Percentiles rank a stretch among this genome's conserved stretches.
Conservation (phyloP, 225 moss, liverwort and hornwort genomes). For the Bryum argenteum region DNA sequence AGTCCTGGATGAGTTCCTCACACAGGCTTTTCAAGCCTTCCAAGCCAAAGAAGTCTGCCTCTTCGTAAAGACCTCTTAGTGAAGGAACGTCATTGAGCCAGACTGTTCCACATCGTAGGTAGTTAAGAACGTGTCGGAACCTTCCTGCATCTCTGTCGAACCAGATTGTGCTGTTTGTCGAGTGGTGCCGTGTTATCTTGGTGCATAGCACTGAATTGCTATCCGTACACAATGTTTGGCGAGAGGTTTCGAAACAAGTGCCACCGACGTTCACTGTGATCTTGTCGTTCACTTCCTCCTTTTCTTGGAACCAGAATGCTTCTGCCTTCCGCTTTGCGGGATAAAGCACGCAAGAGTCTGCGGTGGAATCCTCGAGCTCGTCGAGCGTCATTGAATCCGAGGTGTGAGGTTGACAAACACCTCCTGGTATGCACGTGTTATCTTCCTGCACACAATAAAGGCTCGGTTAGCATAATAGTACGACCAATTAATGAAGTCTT, state of each 20-base stretch:
- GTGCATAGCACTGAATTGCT: slow-evolving; percentile 54
- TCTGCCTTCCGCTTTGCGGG: slow-evolving; percentile 42
- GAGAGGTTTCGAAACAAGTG: slow-evolving; percentile 48
- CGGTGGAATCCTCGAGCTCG: slow-evolving; percentile 20
- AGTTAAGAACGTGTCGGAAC: slow-evolving; percentile 61
- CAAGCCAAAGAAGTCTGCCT: slow-evolving; percentile 59
- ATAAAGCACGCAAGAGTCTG: slow-evolving; percentile 31
- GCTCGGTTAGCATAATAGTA: slow-evolving; percentile 8
- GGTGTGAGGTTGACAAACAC: neutral
- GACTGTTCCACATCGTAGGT: slow-evolving; percentile 54
- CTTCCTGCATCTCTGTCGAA: slow-evolving; percentile 62
- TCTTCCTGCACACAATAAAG: slow-evolving; percentile 6
- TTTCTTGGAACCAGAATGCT: slow-evolving; percentile 32
- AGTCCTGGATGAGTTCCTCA: slow-evolving; percentile 49
- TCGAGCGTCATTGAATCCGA: slow-evolving; percentile 35
- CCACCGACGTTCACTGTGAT: slow-evolving; percentile 61
- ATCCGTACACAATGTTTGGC: slow-evolving; percentile 49
- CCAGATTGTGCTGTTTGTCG: slow-evolving; percentile 39
- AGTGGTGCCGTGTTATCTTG: slow-evolving; percentile 44
- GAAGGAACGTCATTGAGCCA: slow-evolving; percentile 45
- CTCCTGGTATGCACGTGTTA: neutral
- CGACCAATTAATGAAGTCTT: neutral
- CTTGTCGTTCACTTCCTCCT: slow-evolving; percentile 32
- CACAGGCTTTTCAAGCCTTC: slow-evolving; percentile 50
- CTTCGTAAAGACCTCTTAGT: slow-evolving; percentile 56